These are phyloP conservation scores for Wickerhamomyces sp. DNA, from an alignment of 1,139 yeast species.

Conservation along the genomic window DNA sequence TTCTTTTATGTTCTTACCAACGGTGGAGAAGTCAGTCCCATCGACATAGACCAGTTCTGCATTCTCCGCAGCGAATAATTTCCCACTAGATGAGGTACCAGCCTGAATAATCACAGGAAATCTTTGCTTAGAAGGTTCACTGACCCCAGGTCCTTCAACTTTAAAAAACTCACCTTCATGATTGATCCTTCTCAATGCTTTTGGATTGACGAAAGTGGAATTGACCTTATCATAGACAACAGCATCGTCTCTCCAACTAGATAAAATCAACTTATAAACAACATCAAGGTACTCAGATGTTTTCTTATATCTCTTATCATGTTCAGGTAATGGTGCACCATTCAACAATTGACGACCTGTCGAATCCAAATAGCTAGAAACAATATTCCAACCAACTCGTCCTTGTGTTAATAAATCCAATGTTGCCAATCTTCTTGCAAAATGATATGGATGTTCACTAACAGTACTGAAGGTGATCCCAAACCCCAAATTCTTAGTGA, in stretches of 20 bases:
- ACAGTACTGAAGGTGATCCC: conserved; percentile 36
- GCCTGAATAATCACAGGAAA: conserved; percentile 40
- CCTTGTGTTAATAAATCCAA: conserved; percentile 37
- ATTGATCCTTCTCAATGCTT: conserved; percentile 32
- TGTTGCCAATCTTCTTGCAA: conserved; percentile 36
- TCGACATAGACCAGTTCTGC: conserved; percentile 33
- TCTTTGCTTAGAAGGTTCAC: conserved; percentile 39
- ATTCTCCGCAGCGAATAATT: conserved; percentile 39
- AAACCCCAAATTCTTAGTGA: conserved; percentile 32
- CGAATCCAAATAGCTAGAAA: conserved; percentile 36
- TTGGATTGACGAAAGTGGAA: conserved; percentile 33
- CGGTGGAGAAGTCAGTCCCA: conserved; percentile 23
- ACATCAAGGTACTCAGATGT: conserved; percentile 37
- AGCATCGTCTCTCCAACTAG: conserved; percentile 42
- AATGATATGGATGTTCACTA: conserved; percentile 37
- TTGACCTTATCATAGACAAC: conserved; percentile 27
- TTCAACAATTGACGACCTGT: conserved; percentile 34
- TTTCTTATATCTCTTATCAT: conserved; percentile 33
- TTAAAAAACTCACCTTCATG: conserved; percentile 33
- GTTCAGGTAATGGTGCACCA: conserved; percentile 32
- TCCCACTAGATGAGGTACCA: conserved; percentile 38
- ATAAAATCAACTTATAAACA: conserved; percentile 32
- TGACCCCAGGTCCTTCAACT: conserved; percentile 37
- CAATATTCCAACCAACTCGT: conserved; percentile 40
- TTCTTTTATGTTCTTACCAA: conserved; percentile 18